Base-by-base conservation (phyloP, 1,284 basidiomycete genomes). In the Malassezia pachydermatis region DNA sequence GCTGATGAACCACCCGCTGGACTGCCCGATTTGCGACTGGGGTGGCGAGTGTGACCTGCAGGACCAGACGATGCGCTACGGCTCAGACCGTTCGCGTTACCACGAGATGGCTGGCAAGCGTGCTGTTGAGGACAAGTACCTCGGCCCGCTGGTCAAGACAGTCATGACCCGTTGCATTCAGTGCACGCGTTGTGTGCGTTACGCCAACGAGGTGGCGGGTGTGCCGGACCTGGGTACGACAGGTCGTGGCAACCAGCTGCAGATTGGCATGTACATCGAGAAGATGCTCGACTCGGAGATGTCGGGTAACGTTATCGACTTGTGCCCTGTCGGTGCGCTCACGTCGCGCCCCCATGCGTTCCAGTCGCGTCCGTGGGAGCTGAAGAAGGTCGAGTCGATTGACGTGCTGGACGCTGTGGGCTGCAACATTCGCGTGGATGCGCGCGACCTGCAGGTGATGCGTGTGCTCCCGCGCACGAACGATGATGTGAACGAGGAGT, bases 81-180 rank as follows among this genome's bases (percentile, higher is more conserved):
- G 92, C 39, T 86, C 89, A 10, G 92, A 99, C 76, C 84, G 94
- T 55, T 84, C 87, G 5, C 83, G 94, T 41, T 96, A 95, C 81
- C 90, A 96, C 76, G 92, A 99, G 77, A 87, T 94, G 55, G 82
- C 86, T 2, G 94, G 92, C 63, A 98, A 98, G 76, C 87, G 92
- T 54, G 92, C 94, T 1, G 86, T 94, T 16, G 92, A 96, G 76
- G 86, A 99, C 79, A 99, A 98, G 78, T 84, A 98, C 71, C 79
- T 99, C 27, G 94, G 94, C 5, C 94, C 94, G 10, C 80, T 99
- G 41, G 88, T 99, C 73, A 98, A 98, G 78, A 96, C 94, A 4
- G 88, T 86, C 55, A 99, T 99, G 92, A 99, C 90, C 74, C 82
- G 92, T 51, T 98, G 94, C 77, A 98, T 99, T 65, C 94, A 99